Evolutionary conservation across 768 basidiomycete species (phyloP), one percentile per base, ranked within the genome.

Genomic region (Nevesoporus exiguus): DNA sequence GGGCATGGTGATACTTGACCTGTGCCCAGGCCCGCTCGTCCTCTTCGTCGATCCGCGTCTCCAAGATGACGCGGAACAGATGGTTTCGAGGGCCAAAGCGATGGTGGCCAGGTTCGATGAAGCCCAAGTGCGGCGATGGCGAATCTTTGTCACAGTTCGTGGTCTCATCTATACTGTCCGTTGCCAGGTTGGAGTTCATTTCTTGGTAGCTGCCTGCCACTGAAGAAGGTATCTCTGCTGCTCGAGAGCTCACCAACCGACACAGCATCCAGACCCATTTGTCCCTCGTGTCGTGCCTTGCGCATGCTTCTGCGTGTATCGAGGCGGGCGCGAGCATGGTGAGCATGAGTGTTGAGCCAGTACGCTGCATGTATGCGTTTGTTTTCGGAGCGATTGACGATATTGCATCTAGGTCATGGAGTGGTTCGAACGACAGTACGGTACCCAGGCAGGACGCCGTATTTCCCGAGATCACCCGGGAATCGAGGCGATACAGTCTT

Each of bases 131-230:
- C 55, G 60, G 11, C 69, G 67, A 43, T 66, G 72, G 56, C 70
- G 73, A 31, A 66, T 86, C 49, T 60, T 84, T 33, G 64, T 85
- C 45, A 79, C 77, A 54, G 84, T 85, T 59, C 59, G 54, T 34
- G 43, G 47, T 55, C 25, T 25, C 47, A 10, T 31, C n/a, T 36
- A n/a, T 31, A 7, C 21, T 3, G 10, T 17, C 21, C n/a, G 9
- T 31, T 40, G 50, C 21, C 17, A 8, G 6, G 36, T 19, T 17
- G 21, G 29, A 44, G 42, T 42, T 54, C 0, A 56, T 15, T 7
- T 36, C 5, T 31, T n/a, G 19, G 7, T 30, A 85, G 83, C 76
- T 86, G 36, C 81, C 83, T 29, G 82, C 83, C 6, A 85, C 83
- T 0, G 74, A 78, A 33, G 70, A 70, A 27, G 85, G 84, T 15